Percentiles rank a stretch among this genome's conserved stretches.
Evolutionary conservation across 345 rosid species (phyloP).

Genomic region (Rhizophora mangle): DNA sequence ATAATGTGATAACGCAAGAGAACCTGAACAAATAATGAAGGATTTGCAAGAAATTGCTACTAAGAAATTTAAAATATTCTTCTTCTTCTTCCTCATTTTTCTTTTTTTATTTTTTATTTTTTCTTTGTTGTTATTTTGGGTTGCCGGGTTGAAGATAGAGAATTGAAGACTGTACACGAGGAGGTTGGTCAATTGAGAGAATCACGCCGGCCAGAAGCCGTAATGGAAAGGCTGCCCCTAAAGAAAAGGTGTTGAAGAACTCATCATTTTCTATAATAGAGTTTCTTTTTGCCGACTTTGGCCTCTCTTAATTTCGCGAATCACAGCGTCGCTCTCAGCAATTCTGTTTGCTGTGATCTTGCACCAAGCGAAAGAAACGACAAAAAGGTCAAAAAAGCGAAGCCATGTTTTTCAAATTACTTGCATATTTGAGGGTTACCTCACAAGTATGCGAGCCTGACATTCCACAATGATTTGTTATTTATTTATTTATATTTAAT

Average conservation of each 20-base stretch:
- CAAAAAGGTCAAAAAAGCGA: too few relatives aligned
- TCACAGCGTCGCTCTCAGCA: neutral
- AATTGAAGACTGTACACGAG: neutral
- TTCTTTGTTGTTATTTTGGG: neutral
- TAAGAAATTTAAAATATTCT: neutral
- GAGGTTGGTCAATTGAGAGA: slow-evolving; percentile 11
- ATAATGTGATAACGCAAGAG: neutral
- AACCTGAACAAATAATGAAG: neutral
- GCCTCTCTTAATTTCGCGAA: neutral
- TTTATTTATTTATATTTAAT: too few relatives aligned
- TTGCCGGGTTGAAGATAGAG: slow-evolving; percentile 3
- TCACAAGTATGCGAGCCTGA: too few relatives aligned
- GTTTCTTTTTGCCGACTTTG: neutral
- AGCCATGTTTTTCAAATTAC: too few relatives aligned
- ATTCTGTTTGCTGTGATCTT: too few relatives aligned
- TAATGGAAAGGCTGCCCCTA: neutral
- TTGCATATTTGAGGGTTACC: too few relatives aligned
- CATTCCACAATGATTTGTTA: too few relatives aligned
- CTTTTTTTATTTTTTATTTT: neutral
- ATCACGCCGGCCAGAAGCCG: slow-evolving; percentile 10
- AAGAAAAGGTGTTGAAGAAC: slow-evolving; percentile 1
- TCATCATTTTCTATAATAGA: neutral
- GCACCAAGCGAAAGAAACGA: too few relatives aligned
- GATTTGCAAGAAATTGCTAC: slow-evolving; percentile 1
- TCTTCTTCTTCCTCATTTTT: too few relatives aligned